Conservation (phyloP, 2,329 filamentous ascomycete species). For the Xylaria sp. region DNA sequence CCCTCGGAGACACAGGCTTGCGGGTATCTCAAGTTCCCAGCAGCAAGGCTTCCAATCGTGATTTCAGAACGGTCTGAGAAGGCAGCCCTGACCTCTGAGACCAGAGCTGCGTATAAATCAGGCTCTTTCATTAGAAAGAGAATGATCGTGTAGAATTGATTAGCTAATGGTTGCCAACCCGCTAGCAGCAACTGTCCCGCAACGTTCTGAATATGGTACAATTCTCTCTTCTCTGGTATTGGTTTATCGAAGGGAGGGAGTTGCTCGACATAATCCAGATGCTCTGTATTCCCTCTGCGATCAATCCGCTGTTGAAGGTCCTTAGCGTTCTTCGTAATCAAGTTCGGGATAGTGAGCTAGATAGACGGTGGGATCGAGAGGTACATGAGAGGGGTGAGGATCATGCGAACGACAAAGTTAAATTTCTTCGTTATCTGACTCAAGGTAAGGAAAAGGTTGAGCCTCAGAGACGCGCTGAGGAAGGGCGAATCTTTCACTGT, state of each 20-base stretch:
- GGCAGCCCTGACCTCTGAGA: slow-evolving; percentile 28
- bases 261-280: slow-evolving; percentile 37
- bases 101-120: slow-evolving; percentile 7
- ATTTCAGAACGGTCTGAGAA: slow-evolving; percentile 29
- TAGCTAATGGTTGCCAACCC: slow-evolving; percentile 33
- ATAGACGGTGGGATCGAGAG: slow-evolving; percentile 27
- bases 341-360: slow-evolving; percentile 1
- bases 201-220: slow-evolving; percentile 29
- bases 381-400: slow-evolving; percentile 14
- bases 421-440: slow-evolving; percentile 18
- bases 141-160: slow-evolving; percentile 28
- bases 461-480: slow-evolving; percentile 4
- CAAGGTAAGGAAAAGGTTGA: slow-evolving; percentile 12
- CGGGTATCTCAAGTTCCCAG: slow-evolving; percentile 30
- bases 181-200: slow-evolving; percentile 30
- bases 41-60: slow-evolving; percentile 27
- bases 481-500: slow-evolving; percentile 15
- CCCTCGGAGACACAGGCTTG: slow-evolving; percentile 31
- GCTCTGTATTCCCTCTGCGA: slow-evolving; percentile 28
- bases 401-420: slow-evolving; percentile 25
- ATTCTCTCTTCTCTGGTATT: slow-evolving; percentile 25
- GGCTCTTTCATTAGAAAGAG: slow-evolving; percentile 23
- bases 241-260: slow-evolving; percentile 28
- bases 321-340: slow-evolving; percentile 24
- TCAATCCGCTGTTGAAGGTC: slow-evolving; percentile 30